A percentile compares a stretch with the other conserved stretches of the same genome.
Conservation (phyloP, 371 early-diverging fungal genomes). For the Haplosporangium sp. region DNA sequence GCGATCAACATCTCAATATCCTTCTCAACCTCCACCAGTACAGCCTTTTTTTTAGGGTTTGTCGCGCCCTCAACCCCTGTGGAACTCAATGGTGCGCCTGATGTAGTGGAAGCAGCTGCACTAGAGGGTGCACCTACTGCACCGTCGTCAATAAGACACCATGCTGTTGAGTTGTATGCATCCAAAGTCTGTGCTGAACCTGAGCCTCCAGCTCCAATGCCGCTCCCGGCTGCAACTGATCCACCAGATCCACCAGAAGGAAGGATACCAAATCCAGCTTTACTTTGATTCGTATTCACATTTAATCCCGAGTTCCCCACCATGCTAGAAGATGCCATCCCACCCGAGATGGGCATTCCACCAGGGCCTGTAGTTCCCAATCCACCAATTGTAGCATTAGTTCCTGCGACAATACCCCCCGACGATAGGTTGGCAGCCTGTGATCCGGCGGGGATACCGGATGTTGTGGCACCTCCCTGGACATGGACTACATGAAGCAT, state of each 20-base stretch:
- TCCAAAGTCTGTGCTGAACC: slow-evolving; percentile 21
- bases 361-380: slow-evolving; percentile 6
- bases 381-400: neutral
- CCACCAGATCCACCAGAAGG: slow-evolving; percentile 14
- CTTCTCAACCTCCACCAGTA: slow-evolving; percentile 50
- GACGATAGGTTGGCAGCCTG: slow-evolving; percentile 24
- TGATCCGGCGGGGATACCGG: slow-evolving; percentile 35
- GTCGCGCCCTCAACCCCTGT: slow-evolving; percentile 3
- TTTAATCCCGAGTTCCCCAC: slow-evolving; percentile 4
- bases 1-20: slow-evolving; percentile 46
- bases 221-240: neutral
- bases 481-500: slow-evolving; percentile 55
- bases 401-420: slow-evolving; percentile 12
- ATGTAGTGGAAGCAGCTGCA: slow-evolving; percentile 11
- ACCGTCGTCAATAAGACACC: slow-evolving; percentile 57
- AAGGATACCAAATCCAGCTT: slow-evolving; percentile 11
- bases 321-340: slow-evolving; percentile 3
- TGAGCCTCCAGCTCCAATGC: slow-evolving; percentile 19
- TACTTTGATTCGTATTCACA: slow-evolving; percentile 3
- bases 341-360: slow-evolving; percentile 15
- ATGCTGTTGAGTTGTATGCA: slow-evolving; percentile 31
- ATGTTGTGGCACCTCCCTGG: slow-evolving; percentile 45
- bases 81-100: slow-evolving; percentile 15
- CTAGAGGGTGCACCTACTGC: slow-evolving; percentile 23
- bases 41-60: slow-evolving; percentile 31